Evolutionary conservation across 495 filamentous ascomycete species (phyloP), one percentile per base, ranked within the genome.

Genomic region (Aspergillus leporis): DNA sequence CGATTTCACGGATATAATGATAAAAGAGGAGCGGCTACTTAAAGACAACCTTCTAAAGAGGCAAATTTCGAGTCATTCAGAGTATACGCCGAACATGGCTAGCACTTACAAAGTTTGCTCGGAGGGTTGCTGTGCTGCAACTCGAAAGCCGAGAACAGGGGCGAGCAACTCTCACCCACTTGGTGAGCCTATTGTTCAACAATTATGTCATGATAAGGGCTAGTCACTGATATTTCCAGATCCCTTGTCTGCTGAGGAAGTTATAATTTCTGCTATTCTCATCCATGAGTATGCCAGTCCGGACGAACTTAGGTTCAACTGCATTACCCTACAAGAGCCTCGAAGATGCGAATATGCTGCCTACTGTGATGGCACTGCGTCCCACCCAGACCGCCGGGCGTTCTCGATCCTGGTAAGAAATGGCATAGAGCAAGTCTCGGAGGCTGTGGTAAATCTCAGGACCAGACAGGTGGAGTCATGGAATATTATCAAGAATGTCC

Each of bases 321-420:
- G 91, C 50, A 83, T 95, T 59, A 87, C 90, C 22, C 77, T 93
- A 18, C 87, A 83, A 25, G 92, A 95, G 74, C 91, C 91, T 38
- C 81, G 77, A 58, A 95, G 94, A 78, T 82, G 80, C 52, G 87
- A 91, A 60, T 92, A 95, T 84, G 73, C 82, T 56, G 81, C 80
- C 53, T 96, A 88, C 86, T 71, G 92, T 2, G 81, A 76, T 16
- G 79, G 84, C 43, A 78, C 83, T 19, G 71, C 79, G 31, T 66
- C 66, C 30, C 56, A 59, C 22, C 70, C 66, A 61, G 63, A 62
- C 65, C 69, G 70, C 65, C 65, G 68, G 55, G 66, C 46, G 19
- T 68, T 65, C 47, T 68, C 70, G 61, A 81, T 73, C 47, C 65
- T 75, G 40, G 61, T 73, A 23, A 65, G 66, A 51, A 53, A 46